A percentile compares a stretch with the other conserved stretches of the same genome.
phyloP scores from a whole-genome alignment of 192 early-diverging fungal species.

The Podila horticola region DNA sequence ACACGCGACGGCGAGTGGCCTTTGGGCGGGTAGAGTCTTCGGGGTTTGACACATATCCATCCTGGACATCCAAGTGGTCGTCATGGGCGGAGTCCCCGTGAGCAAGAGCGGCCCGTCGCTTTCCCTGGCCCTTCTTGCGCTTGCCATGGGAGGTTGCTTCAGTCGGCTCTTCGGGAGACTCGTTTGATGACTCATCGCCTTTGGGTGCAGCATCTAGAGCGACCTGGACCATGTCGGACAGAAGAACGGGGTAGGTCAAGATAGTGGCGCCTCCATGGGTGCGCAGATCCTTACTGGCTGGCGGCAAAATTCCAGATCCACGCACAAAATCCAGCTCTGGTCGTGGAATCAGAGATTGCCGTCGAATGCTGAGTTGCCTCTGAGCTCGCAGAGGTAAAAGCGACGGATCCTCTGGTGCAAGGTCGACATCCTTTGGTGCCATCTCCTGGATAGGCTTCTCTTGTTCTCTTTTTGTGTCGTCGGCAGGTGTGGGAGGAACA shows the following conservation, averaged over 20 bases:
- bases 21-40: background rate
- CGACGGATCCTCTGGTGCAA: background rate
- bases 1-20: background rate
- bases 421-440: background rate
- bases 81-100: background rate
- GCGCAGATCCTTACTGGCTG: constrained; percentile 25
- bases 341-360: constrained; percentile 42
- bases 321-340: constrained; percentile 37
- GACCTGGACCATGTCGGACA: constrained; percentile 44
- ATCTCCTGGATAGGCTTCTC: background rate
- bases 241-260: constrained; percentile 35
- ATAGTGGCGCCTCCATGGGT: constrained; percentile 41
- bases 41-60: background rate
- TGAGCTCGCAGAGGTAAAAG: constrained; percentile 37
- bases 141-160: constrained; percentile 9
- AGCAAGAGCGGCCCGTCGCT: constrained; percentile 2
- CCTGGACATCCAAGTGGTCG: background rate
- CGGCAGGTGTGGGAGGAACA: constrained; percentile 22
- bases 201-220: constrained; percentile 28
- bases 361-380: constrained; percentile 35
- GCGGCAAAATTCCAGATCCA: constrained; percentile 39
- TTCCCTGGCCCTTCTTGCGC: constrained; percentile 17
- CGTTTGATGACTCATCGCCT: constrained; percentile 16
- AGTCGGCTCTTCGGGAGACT: constrained; percentile 12
- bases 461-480: constrained; percentile 9